Conservation (phyloP, 371 early-diverging fungal genomes). For the Rhizopus sp. region DNA sequence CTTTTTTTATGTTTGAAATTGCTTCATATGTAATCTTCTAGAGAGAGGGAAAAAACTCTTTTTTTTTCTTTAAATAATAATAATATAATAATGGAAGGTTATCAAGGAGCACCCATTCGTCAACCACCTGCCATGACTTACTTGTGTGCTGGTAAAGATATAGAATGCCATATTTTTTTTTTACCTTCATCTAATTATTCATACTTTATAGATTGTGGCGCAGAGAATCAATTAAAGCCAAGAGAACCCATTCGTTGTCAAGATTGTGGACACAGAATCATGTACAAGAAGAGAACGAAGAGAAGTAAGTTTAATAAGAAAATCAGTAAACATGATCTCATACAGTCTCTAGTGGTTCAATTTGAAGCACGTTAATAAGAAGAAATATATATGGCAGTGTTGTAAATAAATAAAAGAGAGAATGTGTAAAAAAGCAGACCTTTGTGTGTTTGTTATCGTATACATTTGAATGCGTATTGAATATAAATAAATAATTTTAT, state of each 20-base stretch:
- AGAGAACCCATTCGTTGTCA: constrained; percentile 95
- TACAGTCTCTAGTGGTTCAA: constrained; percentile 70
- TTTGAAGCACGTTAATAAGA: constrained; percentile 79
- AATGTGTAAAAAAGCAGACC: background rate
- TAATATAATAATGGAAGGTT: constrained; percentile 39
- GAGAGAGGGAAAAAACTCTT: background rate
- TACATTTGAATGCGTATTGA: too few species aligned
- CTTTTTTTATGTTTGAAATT: too few species aligned
- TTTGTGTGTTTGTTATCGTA: too few species aligned
- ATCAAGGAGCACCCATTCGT: constrained; percentile 51
- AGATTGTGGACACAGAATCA: constrained; percentile 94
- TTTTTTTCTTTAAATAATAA: constrained; percentile 1
- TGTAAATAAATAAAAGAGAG: background rate
- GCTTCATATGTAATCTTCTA: too few species aligned
- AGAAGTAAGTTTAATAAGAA: constrained; percentile 66
- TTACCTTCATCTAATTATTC: constrained; percentile 7
- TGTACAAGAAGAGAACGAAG: constrained; percentile 97
- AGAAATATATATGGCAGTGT: background rate
- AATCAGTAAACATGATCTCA: background rate
- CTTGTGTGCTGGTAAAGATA: constrained; percentile 56
- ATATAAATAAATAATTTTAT: too few species aligned
- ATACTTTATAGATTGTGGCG: constrained; percentile 73
- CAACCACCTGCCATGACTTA: constrained; percentile 62
- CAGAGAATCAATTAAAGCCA: constrained; percentile 89
- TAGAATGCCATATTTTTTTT: background rate